phyloP scores from a whole-genome alignment of 2,329 filamentous ascomycete genomes.

The Gyromitra esculenta region DNA sequence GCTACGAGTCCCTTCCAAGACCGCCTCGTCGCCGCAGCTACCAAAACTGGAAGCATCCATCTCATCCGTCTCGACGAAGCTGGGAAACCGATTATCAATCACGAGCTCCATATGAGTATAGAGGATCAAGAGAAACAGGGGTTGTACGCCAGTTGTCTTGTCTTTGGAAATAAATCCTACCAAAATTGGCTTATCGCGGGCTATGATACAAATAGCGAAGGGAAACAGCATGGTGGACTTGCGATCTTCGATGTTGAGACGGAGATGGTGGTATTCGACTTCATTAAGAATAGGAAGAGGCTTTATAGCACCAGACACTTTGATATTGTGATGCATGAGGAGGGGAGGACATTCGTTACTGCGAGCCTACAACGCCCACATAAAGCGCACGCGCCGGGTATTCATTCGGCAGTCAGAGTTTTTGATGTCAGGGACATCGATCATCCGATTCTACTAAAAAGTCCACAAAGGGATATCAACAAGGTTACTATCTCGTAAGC shows the following conservation, averaged over 20 bases:
- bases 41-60: conserved; percentile 53
- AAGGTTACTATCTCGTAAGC: conserved; percentile 56
- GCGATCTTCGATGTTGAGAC: conserved; percentile 54
- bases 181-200: conserved; percentile 55
- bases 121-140: conserved; percentile 3
- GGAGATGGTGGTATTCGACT: conserved; percentile 28
- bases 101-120: conserved; percentile 28
- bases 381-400: background rate
- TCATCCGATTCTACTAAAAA: conserved; percentile 21
- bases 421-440: conserved; percentile 24
- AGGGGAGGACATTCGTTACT: conserved; percentile 20
- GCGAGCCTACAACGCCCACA: conserved; percentile 5
- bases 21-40: conserved; percentile 22
- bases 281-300: conserved; percentile 28
- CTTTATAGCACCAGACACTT: conserved; percentile 45
- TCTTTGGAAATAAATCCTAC: conserved; percentile 46
- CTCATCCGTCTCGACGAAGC: conserved; percentile 39
- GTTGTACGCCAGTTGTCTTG: conserved; percentile 52
- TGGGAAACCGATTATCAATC: background rate
- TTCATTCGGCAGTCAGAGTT: conserved; percentile 7
- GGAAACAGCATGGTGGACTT: conserved; percentile 49
- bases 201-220: conserved; percentile 54
- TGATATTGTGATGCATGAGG: conserved; percentile 37
- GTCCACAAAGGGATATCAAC: conserved; percentile 56
- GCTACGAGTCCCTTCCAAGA: conserved; percentile 10